These are phyloP conservation scores for Kwoniella sp. DNA, from an alignment of 768 basidiomycete genomes.

Conservation along the genomic window DNA sequence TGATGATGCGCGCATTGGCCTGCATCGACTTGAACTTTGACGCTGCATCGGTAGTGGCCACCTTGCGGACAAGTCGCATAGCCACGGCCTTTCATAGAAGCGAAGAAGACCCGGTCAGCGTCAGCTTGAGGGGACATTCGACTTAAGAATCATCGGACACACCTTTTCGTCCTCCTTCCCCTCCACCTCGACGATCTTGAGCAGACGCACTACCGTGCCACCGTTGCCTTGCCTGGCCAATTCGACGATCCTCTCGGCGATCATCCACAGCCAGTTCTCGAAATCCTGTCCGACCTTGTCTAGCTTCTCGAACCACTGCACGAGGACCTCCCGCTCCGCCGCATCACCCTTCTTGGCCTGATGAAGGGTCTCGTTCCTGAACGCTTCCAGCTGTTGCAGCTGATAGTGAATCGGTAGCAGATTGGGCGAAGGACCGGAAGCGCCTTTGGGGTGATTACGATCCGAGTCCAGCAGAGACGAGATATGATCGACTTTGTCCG, in stretches of 20 bases:
- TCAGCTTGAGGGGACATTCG: neutral
- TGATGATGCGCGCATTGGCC: slow-evolving; percentile 85
- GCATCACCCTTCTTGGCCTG: slow-evolving; percentile 77
- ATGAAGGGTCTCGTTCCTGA: slow-evolving; percentile 91
- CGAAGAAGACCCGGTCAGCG: slow-evolving; percentile 8
- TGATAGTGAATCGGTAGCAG: slow-evolving; percentile 86
- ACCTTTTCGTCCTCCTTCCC: slow-evolving; percentile 93
- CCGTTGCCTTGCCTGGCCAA: slow-evolving; percentile 73
- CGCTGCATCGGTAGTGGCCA: slow-evolving; percentile 85
- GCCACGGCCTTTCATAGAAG: slow-evolving; percentile 69
- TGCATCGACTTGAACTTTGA: slow-evolving; percentile 90
- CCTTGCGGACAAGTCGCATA: slow-evolving; percentile 88
- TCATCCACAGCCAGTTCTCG: slow-evolving; percentile 72
- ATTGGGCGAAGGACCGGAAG: slow-evolving; percentile 62
- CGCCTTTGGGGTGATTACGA: slow-evolving; percentile 71
- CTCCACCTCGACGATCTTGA: slow-evolving; percentile 92
- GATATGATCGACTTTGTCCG: slow-evolving; percentile 70
- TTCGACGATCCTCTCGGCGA: slow-evolving; percentile 42
- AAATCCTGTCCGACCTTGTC: slow-evolving; percentile 75
- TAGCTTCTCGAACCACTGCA: slow-evolving; percentile 74
- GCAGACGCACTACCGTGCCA: slow-evolving; percentile 80
- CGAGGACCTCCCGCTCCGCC: slow-evolving; percentile 57
- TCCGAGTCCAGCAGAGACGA: slow-evolving; percentile 73
- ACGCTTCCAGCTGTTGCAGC: slow-evolving; percentile 83
- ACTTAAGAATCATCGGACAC: slow-evolving; percentile 9